Percentiles rank a stretch among this genome's conserved stretches.
Evolutionary conservation across 139 green algal genomes (phyloP).

Genomic region (Chlamydomonas urium): DNA sequence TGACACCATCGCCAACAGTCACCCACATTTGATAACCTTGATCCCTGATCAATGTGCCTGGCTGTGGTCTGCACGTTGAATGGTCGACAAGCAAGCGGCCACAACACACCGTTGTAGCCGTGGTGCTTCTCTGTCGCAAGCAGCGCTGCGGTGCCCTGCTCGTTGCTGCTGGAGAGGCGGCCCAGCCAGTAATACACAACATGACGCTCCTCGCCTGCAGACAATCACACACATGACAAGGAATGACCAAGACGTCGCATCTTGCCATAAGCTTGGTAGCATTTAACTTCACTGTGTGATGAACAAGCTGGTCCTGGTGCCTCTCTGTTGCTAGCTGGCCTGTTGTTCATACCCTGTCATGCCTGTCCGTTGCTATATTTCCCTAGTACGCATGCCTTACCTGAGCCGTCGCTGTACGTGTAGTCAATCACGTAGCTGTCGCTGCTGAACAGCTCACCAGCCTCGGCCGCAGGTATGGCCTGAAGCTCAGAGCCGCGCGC

Average conservation of each 20-base stretch:
- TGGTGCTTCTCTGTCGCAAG: conserved; percentile 12
- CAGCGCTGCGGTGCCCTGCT: conserved; percentile 17
- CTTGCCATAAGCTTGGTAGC: neutral
- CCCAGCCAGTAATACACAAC: conserved; percentile 18
- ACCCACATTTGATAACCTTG: no score
- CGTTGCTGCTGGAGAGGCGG: conserved; percentile 18
- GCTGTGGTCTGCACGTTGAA: no score
- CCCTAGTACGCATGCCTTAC: neutral
- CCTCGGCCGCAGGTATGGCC: no score
- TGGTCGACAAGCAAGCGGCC: no score
- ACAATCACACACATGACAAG: neutral
- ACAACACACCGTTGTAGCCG: no score
- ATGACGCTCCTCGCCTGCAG: conserved; percentile 12
- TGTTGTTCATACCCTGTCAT: no score
- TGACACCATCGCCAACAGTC: no score
- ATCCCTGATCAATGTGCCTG: no score
- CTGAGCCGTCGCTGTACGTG: neutral
- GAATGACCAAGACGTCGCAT: neutral
- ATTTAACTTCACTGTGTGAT: neutral
- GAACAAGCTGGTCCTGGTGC: neutral
- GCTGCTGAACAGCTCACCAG: neutral
- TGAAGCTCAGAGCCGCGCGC: no score
- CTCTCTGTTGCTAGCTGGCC: no score
- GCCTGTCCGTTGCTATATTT: no score
- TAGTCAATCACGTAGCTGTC: neutral